A percentile compares a stretch with the other conserved stretches of the same genome.
These are phyloP conservation scores for Phytophthora niederhauseri DNA, from an alignment of 352 stramenopile genomes.

Conservation along the genomic window DNA sequence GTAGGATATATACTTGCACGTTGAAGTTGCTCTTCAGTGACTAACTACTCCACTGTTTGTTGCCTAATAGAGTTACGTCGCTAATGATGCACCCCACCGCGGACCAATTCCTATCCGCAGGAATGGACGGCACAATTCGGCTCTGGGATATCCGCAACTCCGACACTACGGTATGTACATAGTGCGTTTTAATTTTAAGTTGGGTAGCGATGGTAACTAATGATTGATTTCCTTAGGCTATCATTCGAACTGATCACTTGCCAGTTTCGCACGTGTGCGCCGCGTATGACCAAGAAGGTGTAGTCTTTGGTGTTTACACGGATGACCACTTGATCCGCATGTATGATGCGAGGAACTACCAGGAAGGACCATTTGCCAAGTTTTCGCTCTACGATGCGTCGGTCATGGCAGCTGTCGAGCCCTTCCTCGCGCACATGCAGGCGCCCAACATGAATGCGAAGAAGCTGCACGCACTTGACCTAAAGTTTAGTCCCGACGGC, in stretches of 20 bases:
- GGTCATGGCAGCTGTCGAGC: constrained; percentile 63
- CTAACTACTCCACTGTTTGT: neutral
- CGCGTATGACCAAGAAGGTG: constrained; percentile 83
- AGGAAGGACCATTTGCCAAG: constrained; percentile 88
- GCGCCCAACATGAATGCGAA: constrained; percentile 56
- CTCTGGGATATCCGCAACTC: constrained; percentile 82
- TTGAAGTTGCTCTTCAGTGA: neutral
- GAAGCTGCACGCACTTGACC: constrained; percentile 74
- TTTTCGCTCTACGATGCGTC: constrained; percentile 85
- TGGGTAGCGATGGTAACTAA: neutral
- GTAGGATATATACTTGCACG: constrained; percentile 32
- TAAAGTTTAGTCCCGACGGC: constrained; percentile 88
- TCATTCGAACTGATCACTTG: constrained; percentile 70
- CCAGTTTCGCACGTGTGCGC: constrained; percentile 68
- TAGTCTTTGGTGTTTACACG: constrained; percentile 88
- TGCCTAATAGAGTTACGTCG: constrained; percentile 64
- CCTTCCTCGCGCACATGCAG: constrained; percentile 60
- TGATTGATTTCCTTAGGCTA: constrained; percentile 36
- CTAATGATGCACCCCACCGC: constrained; percentile 88
- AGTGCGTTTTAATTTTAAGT: neutral
- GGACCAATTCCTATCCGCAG: constrained; percentile 86
- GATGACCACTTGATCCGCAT: constrained; percentile 88
- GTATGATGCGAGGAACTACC: constrained; percentile 90
- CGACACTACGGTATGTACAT: constrained; percentile 52
- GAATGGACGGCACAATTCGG: constrained; percentile 76